phyloP scores from a whole-genome alignment of 306 rosid genomes.

The Cicer pinnatifidum region DNA sequence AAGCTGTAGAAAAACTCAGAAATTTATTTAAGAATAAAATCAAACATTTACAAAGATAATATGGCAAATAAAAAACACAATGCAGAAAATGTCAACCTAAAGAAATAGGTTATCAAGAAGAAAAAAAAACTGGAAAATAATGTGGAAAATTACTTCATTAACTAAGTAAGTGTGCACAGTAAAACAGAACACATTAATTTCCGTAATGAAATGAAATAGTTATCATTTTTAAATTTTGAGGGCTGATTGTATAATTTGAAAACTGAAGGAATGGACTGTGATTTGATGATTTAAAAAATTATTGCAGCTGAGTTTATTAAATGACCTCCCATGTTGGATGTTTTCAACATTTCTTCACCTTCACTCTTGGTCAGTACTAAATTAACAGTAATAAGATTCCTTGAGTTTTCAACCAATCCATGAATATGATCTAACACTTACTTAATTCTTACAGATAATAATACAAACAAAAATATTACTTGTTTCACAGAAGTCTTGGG shows the following conservation, averaged over 20 bases:
- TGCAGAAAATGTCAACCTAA: conserved; percentile 3
- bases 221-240: neutral
- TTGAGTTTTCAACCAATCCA: conserved; percentile 11
- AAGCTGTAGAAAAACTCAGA: conserved; percentile 58
- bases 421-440: conserved; percentile 27
- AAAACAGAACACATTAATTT: conserved; percentile 10
- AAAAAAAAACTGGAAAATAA: neutral
- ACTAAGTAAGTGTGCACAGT: conserved; percentile 4
- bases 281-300: conserved; percentile 21
- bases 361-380: neutral
- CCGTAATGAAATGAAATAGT: neutral
- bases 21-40: conserved; percentile 27
- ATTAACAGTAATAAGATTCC: neutral
- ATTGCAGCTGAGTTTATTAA: conserved; percentile 32
- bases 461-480: conserved; percentile 10
- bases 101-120: neutral
- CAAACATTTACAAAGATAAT: conserved; percentile 26
- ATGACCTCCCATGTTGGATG: conserved; percentile 28
- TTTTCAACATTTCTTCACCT: conserved; percentile 21
- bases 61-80: conserved; percentile 18
- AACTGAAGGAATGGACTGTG: conserved; percentile 9
- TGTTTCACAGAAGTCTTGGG: conserved; percentile 11
- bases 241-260: neutral
- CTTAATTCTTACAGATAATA: conserved; percentile 28
- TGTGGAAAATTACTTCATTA: conserved; percentile 21